Percentiles rank a stretch among this genome's conserved stretches.
These are phyloP conservation scores for Hibiscus mutabilis DNA, from an alignment of 345 rosid species.

Conservation along the genomic window DNA sequence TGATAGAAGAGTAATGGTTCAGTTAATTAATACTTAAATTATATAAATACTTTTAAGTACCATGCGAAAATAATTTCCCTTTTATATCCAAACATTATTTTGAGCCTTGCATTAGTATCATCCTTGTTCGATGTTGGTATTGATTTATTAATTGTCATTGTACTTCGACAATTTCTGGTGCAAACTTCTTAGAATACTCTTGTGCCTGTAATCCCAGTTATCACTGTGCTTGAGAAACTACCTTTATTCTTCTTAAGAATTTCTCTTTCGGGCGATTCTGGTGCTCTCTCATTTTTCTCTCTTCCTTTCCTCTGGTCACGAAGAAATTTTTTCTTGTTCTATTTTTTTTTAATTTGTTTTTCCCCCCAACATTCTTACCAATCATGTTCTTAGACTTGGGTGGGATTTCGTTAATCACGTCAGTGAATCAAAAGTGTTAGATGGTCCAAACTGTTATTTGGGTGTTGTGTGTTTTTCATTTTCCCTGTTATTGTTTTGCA, in stretches of 20 bases:
- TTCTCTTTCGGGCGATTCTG: background rate
- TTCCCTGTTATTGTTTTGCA: slow-evolving; percentile 29
- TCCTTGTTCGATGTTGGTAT: background rate
- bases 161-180: background rate
- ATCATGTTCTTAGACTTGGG: background rate
- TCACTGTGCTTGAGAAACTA: background rate
- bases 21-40: background rate
- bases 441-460: background rate
- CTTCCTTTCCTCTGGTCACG: background rate
- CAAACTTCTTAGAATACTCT: background rate
- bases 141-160: background rate
- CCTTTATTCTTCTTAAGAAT: background rate
- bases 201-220: background rate
- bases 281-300: background rate
- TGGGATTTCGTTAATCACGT: background rate
- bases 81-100: background rate
- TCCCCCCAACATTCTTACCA: background rate
- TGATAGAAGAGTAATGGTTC: background rate
- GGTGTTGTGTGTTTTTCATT: background rate
- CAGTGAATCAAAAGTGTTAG: background rate
- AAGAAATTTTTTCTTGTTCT: background rate
- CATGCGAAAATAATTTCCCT: background rate
- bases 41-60: background rate
- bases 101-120: background rate
- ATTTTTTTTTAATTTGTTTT: background rate